These are phyloP conservation scores for Curvularia verruculosa DNA, from an alignment of 2,329 filamentous ascomycete genomes.

Conservation along the genomic window DNA sequence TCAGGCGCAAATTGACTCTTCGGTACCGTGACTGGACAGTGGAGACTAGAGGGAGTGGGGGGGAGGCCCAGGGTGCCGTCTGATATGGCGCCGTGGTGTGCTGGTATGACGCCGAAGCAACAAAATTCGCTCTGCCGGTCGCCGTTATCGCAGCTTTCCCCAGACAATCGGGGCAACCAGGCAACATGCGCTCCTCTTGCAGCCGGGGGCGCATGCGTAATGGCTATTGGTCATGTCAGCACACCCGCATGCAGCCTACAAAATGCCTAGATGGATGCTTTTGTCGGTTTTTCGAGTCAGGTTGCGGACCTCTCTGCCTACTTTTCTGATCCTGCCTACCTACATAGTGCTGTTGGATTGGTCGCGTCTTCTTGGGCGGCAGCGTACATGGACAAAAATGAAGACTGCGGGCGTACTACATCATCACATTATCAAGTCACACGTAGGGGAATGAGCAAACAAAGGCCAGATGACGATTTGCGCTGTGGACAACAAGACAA, in stretches of 20 bases:
- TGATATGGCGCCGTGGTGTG: constrained; percentile 27
- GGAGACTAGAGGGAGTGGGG: constrained; percentile 18
- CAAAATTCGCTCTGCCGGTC: constrained; percentile 36
- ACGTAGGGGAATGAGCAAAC: not conserved
- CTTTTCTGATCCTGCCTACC: no score
- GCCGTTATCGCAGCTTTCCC: constrained; percentile 21
- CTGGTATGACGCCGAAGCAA: constrained; percentile 32
- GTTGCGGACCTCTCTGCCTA: not conserved
- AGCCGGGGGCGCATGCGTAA: not conserved
- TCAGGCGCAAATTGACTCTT: constrained; percentile 25
- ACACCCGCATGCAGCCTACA: not conserved
- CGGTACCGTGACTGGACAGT: constrained; percentile 10
- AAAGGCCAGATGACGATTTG: constrained; percentile 18
- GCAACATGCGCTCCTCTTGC: constrained; percentile 2
- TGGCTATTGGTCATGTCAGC: constrained; percentile 3
- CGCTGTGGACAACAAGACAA: constrained; percentile 30
- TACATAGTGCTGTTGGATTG: not conserved
- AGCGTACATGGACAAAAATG: not conserved
- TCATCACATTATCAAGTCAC: not conserved
- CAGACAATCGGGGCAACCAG: constrained; percentile 11
- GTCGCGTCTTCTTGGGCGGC: not conserved
- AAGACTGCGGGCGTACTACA: not conserved
- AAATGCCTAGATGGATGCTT: not conserved
- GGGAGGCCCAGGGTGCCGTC: not conserved
- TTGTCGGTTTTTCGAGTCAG: not conserved